Percentiles rank a stretch among this genome's conserved stretches.
Evolutionary conservation across 192 early-diverging fungal genomes (phyloP).

Genomic region (Hyaloraphidium curvatum): DNA sequence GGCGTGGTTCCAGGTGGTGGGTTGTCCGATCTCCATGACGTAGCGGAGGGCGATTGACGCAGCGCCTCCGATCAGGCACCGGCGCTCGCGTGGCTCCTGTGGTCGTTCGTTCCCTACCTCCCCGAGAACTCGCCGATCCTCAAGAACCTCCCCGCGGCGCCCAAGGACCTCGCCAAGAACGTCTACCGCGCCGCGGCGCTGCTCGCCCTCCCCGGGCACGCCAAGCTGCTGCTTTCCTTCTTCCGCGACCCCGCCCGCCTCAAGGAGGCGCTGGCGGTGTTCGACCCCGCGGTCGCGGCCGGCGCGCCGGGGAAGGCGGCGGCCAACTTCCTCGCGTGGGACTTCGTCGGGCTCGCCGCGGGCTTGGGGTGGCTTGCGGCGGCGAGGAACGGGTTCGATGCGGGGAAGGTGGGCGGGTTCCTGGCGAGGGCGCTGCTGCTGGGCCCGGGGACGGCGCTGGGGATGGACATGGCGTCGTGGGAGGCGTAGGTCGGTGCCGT

Average conservation of each 20-base stretch:
- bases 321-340: background rate
- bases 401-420: background rate
- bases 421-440: background rate
- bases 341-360: background rate
- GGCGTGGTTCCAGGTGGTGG: background rate
- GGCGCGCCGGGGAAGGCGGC: background rate
- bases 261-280: background rate
- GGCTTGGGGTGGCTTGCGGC: background rate
- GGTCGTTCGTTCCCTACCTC: background rate
- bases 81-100: background rate
- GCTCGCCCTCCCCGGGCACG: background rate
- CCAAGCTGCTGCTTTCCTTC: background rate
- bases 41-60: background rate
- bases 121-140: background rate
- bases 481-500: no score
- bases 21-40: no score
- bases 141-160: background rate
- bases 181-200: background rate
- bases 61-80: background rate
- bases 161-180: background rate
- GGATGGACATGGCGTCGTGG: no score
- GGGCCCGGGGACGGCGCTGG: background rate
- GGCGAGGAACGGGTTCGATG: background rate
- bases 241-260: background rate
- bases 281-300: background rate